Conservation (phyloP, 805 yeast species). For the Candida verbasci region DNA sequence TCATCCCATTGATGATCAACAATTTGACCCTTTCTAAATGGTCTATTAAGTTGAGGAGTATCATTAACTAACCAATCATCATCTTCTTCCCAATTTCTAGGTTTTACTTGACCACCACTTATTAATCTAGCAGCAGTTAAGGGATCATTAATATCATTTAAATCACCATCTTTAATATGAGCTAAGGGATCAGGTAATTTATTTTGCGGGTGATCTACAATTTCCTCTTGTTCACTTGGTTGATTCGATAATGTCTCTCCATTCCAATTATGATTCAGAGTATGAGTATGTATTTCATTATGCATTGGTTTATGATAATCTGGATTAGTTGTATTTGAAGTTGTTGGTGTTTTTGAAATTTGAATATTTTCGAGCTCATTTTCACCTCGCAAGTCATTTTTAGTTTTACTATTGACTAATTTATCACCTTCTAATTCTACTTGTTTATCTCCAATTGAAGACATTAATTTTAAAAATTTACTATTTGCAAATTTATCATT, state of each 20-base stretch:
- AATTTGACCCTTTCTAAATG: conserved; percentile 11
- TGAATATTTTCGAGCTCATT: not conserved
- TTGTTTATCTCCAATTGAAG: conserved; percentile 29
- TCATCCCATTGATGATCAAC: conserved; percentile 31
- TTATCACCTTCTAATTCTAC: conserved; percentile 40
- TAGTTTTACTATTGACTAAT: conserved; percentile 26
- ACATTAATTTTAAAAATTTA: conserved; percentile 37
- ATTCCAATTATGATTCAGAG: not conserved
- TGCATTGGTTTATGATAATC: conserved; percentile 14
- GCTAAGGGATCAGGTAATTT: conserved; percentile 42
- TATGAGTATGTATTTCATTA: not conserved
- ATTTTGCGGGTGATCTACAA: too few species aligned
- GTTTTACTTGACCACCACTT: conserved; percentile 37
- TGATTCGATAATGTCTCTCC: conserved; percentile 1
- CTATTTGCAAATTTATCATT: conserved; percentile 30
- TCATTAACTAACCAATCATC: conserved; percentile 10
- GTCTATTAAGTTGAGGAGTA: conserved; percentile 3
- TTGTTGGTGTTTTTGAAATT: not conserved
- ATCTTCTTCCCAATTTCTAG: conserved; percentile 34
- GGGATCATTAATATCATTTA: conserved; percentile 26
- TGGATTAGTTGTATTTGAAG: not conserved
- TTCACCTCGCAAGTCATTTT: conserved; percentile 28
- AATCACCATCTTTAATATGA: conserved; percentile 37
- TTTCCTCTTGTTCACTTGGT: conserved; percentile 1
- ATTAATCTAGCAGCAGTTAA: conserved; percentile 36